A percentile compares a stretch with the other conserved stretches of the same genome.
phyloP scores from a whole-genome alignment of 2,329 filamentous ascomycete genomes.

The Hypomyces perniciosus region DNA sequence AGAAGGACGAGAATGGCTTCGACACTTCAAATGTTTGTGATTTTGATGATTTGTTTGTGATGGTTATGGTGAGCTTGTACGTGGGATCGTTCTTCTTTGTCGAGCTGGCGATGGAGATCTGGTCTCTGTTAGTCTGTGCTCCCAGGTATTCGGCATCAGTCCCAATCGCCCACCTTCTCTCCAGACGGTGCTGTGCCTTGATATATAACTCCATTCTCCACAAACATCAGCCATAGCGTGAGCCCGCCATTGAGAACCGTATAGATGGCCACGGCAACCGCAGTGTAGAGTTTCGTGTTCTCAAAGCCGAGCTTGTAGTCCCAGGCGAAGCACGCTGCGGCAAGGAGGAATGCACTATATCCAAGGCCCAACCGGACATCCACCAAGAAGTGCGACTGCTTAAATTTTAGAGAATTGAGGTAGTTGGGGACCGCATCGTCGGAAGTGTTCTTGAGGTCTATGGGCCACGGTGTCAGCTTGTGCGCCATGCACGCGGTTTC shows the following conservation, averaged over 20 bases:
- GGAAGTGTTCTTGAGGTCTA: slow-evolving; percentile 93
- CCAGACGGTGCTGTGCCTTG: slow-evolving; percentile 62
- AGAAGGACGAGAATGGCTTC: slow-evolving; percentile 68
- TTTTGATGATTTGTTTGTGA: slow-evolving; percentile 35
- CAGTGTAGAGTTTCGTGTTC: slow-evolving; percentile 72
- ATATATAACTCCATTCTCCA: slow-evolving; percentile 80
- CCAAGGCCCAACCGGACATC: slow-evolving; percentile 81
- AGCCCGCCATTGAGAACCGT: slow-evolving; percentile 70
- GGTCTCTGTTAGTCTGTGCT: slow-evolving; percentile 14
- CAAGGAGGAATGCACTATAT: slow-evolving; percentile 73
- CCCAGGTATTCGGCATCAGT: background rate
- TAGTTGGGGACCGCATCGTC: slow-evolving; percentile 95
- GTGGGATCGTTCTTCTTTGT: slow-evolving; percentile 74
- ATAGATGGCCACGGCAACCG: slow-evolving; percentile 73
- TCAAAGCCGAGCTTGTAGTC: slow-evolving; percentile 93
- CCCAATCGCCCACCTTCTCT: slow-evolving; percentile 46
- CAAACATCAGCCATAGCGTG: slow-evolving; percentile 76
- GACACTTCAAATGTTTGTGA: slow-evolving; percentile 47
- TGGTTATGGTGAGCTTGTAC: slow-evolving; percentile 68
- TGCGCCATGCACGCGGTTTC: background rate
- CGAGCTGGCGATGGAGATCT: slow-evolving; percentile 69
- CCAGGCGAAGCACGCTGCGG: slow-evolving; percentile 78
- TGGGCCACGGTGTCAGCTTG: slow-evolving; percentile 8
- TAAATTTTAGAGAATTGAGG: slow-evolving; percentile 80
- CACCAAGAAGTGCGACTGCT: slow-evolving; percentile 70